These are phyloP conservation scores for Ilex aquifolium DNA, from an alignment of 257 asterid genomes.

Conservation along the genomic window DNA sequence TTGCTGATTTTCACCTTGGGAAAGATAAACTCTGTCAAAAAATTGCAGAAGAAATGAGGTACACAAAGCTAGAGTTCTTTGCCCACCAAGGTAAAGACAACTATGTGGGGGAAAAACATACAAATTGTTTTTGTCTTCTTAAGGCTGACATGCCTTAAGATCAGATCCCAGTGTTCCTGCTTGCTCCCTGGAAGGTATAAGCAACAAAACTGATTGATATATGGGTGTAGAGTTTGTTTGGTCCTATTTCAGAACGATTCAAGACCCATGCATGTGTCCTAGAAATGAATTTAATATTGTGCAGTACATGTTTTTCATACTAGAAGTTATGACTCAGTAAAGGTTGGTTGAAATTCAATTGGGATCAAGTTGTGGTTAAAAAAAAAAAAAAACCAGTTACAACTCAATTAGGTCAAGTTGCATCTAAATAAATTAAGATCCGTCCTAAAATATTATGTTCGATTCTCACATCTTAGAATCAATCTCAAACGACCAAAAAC, in stretches of 20 bases:
- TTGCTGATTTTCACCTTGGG: conserved; percentile 20
- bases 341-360: too few species aligned
- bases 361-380: too few species aligned
- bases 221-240: background rate
- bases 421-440: too few species aligned
- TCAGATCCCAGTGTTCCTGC: conserved; percentile 21
- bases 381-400: too few species aligned
- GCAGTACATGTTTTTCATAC: too few species aligned
- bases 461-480: too few species aligned
- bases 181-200: conserved; percentile 10
- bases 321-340: too few species aligned
- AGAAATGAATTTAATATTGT: too few species aligned
- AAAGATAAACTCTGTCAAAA: conserved; percentile 10
- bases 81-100: conserved; percentile 12
- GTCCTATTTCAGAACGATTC: background rate
- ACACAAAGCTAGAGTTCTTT: conserved; percentile 11
- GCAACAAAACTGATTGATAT: background rate
- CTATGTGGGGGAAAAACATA: conserved; percentile 6
- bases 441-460: too few species aligned
- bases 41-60: conserved; percentile 4
- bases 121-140: conserved; percentile 16
- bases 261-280: background rate
- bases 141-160: conserved; percentile 19
- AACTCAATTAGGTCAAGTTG: too few species aligned
- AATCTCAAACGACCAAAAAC: too few species aligned